A percentile compares a stretch with the other conserved stretches of the same genome.
phyloP scores from a whole-genome alignment of 2,329 filamentous ascomycete genomes.

The Akanthomyces muscarius region DNA sequence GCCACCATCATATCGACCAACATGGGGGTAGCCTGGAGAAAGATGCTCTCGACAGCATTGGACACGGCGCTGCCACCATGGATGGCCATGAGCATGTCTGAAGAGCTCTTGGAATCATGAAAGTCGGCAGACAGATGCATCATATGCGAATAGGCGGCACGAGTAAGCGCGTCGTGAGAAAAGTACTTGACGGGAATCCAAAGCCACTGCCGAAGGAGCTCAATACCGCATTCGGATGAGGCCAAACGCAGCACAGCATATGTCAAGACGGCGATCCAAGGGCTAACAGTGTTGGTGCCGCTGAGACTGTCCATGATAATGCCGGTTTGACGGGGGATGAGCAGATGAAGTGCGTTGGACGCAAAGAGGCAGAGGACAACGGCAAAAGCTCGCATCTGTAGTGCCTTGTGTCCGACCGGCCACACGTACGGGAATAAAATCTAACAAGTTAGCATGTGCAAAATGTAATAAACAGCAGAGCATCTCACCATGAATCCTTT shows the following conservation, averaged over 20 bases:
- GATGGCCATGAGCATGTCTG: conserved; percentile 55
- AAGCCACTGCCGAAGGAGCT: conserved; percentile 50
- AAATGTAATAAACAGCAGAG: conserved; percentile 1
- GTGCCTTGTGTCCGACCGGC: conserved; percentile 60
- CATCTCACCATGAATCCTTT: conserved; percentile 61
- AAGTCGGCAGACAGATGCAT: conserved; percentile 59
- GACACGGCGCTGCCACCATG: conserved; percentile 51
- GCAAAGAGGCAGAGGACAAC: conserved; percentile 66
- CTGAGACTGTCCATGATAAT: conserved; percentile 69
- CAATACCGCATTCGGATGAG: conserved; percentile 52
- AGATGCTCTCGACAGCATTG: conserved; percentile 53
- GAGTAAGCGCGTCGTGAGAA: conserved; percentile 49
- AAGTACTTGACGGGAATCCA: conserved; percentile 58
- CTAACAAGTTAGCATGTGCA: conserved; percentile 32
- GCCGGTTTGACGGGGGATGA: conserved; percentile 78
- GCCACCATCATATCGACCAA: conserved; percentile 57
- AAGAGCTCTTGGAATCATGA: conserved; percentile 57
- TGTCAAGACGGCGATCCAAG: conserved; percentile 50
- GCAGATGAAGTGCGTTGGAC: conserved; percentile 68
- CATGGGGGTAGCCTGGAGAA: conserved; percentile 57
- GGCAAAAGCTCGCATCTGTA: conserved; percentile 65
- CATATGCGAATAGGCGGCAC: conserved; percentile 55
- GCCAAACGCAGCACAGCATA: conserved; percentile 50
- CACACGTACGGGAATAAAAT: conserved; percentile 76
- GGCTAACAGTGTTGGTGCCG: conserved; percentile 42